Percentiles rank a stretch among this genome's conserved stretches.
Conservation (phyloP, 345 rosid genomes). For the Populus davidiana region DNA sequence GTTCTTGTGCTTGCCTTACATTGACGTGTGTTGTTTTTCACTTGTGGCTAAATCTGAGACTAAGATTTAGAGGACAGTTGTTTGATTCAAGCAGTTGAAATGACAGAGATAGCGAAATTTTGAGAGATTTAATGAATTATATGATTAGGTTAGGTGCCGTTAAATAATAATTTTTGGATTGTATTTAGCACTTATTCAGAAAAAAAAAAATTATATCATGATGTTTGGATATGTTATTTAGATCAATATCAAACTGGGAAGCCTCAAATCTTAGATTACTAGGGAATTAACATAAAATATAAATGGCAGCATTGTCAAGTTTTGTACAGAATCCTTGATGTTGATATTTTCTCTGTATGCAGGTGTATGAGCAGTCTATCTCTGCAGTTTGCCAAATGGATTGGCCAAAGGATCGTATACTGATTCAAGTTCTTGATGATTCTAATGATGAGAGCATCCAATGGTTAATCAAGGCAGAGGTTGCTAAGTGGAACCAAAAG, state of each 20-base stretch:
- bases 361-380: slow-evolving; percentile 83
- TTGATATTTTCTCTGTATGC: slow-evolving; percentile 15
- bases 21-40: neutral
- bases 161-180: neutral
- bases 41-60: neutral
- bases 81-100: neutral
- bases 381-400: slow-evolving; percentile 81
- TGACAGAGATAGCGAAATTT: neutral
- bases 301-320: neutral
- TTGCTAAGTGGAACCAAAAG: slow-evolving; percentile 61
- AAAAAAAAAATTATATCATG: neutral
- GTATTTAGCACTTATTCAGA: neutral
- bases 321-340: slow-evolving; percentile 3
- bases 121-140: neutral
- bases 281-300: neutral
- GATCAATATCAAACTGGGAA: neutral
- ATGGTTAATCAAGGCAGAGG: slow-evolving; percentile 58
- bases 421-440: slow-evolving; percentile 81
- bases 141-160: neutral
- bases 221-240: slow-evolving; percentile 13
- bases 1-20: neutral
- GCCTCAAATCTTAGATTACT: neutral
- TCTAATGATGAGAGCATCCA: slow-evolving; percentile 70
- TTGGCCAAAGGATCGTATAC: slow-evolving; percentile 70
- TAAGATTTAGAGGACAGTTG: neutral